Percentiles rank a stretch among this genome's conserved stretches.
phyloP scores from a whole-genome alignment of 2,329 filamentous ascomycete genomes.

The Fusarium gaditjirri region DNA sequence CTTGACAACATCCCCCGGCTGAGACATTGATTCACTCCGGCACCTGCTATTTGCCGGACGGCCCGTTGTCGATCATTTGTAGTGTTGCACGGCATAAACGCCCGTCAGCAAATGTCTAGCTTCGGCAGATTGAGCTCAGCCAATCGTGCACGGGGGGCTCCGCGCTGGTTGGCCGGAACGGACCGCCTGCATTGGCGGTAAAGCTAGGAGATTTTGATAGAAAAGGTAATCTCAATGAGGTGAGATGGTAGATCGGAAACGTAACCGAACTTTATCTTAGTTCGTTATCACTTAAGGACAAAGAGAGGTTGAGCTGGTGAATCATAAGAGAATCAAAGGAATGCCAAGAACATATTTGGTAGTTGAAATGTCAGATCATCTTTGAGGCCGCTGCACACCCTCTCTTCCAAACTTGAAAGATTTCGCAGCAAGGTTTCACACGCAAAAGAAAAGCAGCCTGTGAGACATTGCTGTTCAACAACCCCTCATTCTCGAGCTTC shows the following conservation, averaged over 20 bases:
- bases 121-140: conserved; percentile 9
- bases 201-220: neutral
- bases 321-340: neutral
- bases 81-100: neutral
- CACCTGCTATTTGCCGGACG: conserved; percentile 7
- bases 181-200: conserved; percentile 24
- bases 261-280: no score
- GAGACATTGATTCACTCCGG: neutral
- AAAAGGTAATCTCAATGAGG: neutral
- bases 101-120: conserved; percentile 24
- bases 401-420: neutral
- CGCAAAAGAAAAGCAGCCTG: neutral
- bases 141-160: conserved; percentile 6
- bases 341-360: fast-evolving
- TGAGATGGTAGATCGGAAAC: neutral
- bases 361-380: neutral
- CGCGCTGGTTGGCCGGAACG: conserved; percentile 25
- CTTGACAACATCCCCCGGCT: neutral
- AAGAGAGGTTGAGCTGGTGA: neutral
- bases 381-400: neutral
- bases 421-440: conserved; percentile 5
- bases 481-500: conserved; percentile 3
- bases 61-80: neutral
- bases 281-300: neutral
- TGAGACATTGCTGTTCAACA: conserved; percentile 12